phyloP scores from a whole-genome alignment of 169 alveolate species.

The Plasmodium reichenowi region DNA sequence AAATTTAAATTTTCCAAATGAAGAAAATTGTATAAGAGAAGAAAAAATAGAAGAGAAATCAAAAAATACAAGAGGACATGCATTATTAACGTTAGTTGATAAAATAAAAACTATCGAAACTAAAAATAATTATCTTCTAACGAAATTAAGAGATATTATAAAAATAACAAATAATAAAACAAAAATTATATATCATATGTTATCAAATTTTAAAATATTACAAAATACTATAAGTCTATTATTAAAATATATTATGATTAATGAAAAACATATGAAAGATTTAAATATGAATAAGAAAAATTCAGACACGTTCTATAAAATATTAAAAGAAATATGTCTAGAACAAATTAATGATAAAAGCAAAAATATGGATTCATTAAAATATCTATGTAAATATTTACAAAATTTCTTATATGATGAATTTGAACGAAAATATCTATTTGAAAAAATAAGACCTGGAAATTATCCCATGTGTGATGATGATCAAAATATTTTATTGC shows the following conservation, averaged over 20 bases:
- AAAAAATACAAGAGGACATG: slow-evolving; percentile 71
- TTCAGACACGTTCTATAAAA: slow-evolving; percentile 22
- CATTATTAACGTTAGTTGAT: slow-evolving; percentile 59
- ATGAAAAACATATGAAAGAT: slow-evolving; percentile 68
- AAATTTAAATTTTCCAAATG: slow-evolving; percentile 23
- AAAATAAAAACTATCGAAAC: slow-evolving; percentile 63
- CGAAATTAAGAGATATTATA: slow-evolving; percentile 56
- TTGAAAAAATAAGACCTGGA: slow-evolving; percentile 15
- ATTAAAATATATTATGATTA: slow-evolving; percentile 63
- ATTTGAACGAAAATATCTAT: slow-evolving; percentile 44
- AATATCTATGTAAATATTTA: slow-evolving; percentile 29
- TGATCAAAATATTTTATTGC: slow-evolving; percentile 29
- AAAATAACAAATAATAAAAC: slow-evolving; percentile 69
- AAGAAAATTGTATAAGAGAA: slow-evolving; percentile 59
- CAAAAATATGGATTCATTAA: slow-evolving; percentile 19
- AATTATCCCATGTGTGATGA: slow-evolving; percentile 35
- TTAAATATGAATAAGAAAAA: slow-evolving; percentile 28
- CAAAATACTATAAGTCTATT: slow-evolving; percentile 55
- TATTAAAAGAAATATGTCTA: slow-evolving; percentile 38
- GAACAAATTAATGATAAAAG: slow-evolving; percentile 36
- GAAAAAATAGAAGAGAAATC: slow-evolving; percentile 69
- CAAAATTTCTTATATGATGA: slow-evolving; percentile 66
- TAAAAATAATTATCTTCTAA: slow-evolving; percentile 51
- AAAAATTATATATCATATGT: slow-evolving; percentile 59
- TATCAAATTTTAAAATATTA: slow-evolving; percentile 50